Percentiles rank a stretch among this genome's conserved stretches.
Evolutionary conservation across 2,329 filamentous ascomycete genomes (phyloP).

Genomic region (Polytolypa hystricis): DNA sequence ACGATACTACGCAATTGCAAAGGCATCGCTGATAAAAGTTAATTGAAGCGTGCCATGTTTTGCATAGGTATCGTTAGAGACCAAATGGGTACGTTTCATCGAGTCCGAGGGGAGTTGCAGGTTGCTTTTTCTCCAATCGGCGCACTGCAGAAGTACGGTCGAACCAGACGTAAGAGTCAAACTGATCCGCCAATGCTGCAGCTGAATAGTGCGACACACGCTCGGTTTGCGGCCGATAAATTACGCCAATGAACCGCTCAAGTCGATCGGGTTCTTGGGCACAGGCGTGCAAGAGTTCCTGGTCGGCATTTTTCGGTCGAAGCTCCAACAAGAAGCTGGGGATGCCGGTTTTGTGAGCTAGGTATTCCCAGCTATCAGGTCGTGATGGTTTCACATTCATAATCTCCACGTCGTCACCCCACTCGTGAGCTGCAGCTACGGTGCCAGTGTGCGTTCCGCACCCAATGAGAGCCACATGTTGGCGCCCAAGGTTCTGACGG

Average conservation of each 20-base stretch:
- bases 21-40: too few relatives aligned
- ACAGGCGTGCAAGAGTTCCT: conserved; percentile 27
- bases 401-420: conserved; percentile 41
- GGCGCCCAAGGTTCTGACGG: conserved; percentile 32
- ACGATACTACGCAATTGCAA: too few relatives aligned
- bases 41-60: too few relatives aligned
- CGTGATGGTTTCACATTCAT: conserved; percentile 39
- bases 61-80: too few relatives aligned
- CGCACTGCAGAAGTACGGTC: conserved; percentile 36
- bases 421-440: conserved; percentile 41
- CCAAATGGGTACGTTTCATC: conserved; percentile 45
- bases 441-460: conserved; percentile 42
- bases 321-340: conserved; percentile 39
- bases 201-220: conserved; percentile 39
- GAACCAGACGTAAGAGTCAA: conserved; percentile 43
- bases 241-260: conserved; percentile 45
- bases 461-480: conserved; percentile 35
- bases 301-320: conserved; percentile 25
- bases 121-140: conserved; percentile 37
- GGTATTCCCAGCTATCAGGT: conserved; percentile 38
- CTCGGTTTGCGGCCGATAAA: conserved; percentile 42
- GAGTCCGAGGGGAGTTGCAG: conserved; percentile 29
- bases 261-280: conserved; percentile 27
- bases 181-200: conserved; percentile 37
- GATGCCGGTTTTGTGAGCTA: conserved; percentile 38